Evolutionary conservation across 2,329 filamentous ascomycete species (phyloP), one percentile per base, ranked within the genome.

Genomic region (Xylariales sp.): DNA sequence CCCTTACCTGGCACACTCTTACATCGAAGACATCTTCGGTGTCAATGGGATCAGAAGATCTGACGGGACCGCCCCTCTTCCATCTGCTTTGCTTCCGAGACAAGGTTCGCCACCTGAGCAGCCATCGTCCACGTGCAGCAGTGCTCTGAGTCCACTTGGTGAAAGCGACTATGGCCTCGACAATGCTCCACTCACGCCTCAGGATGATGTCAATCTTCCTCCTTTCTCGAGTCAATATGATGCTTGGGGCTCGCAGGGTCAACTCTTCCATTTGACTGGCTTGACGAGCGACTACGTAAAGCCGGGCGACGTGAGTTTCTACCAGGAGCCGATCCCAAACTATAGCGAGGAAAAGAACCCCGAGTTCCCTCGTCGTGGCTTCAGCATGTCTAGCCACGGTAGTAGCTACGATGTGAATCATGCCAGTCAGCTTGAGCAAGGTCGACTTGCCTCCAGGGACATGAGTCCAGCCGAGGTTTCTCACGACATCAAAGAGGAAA

Each of bases 111-210:
- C 67, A 6, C 61, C 61, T 10, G 68, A 62, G 10, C 57, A 62
- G 20, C 55, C 57, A 12, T 59, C 63, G 4, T 64, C 64, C 16
- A 58, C 58, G 1, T 62, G 61, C 42, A 61, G 63, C 43, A 63
- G 59, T 38, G 56, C 53, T 19, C 55, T 58, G 16, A 70, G 66
- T 27, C 66, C 66, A 12, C 58, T 56, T 3, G 52, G 61, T 4
- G 65, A 69, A n/a, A 61, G 59, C 41, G 67, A 71, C 38, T 55
- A 58, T 18, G 60, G 56, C 38, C 56, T 58, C 38, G 54, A 58
- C 40, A 47, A 54, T 36, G 55, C 57, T n/a, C 66, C 65, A 8
- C 53, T 56, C 20, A 68, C 68, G 3, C 65, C 66, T 2, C 54
- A 59, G 10, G 66, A 68, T 31, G 51, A 56, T 21, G 40, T 50